Evolutionary conservation across 2,329 filamentous ascomycete genomes (phyloP), one percentile per base, ranked within the genome.

Genomic region (Fusarium keratoplasticum): DNA sequence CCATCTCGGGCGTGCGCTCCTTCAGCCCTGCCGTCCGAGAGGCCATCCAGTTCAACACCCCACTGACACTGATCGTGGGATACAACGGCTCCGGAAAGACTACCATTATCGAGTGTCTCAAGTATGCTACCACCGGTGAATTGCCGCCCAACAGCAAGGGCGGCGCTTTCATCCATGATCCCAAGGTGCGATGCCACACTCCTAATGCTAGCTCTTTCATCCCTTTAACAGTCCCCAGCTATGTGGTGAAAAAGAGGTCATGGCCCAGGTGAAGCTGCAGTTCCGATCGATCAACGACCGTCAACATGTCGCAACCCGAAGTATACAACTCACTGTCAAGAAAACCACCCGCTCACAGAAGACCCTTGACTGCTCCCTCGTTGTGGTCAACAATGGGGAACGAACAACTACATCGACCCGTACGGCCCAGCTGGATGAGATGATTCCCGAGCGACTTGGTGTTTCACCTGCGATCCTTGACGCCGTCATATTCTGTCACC

Each of bases 41-140:
- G 84, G 92, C 90, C 40, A 97, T 98, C 71, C 89, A 93, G 76
- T 98, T 99, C 82, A 92, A 95, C 74, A 93, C 94, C 1, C 97
- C 96, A 29, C 88, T 99, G 66, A 99, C 96, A 14, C 89, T 99
- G 71, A 99, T 99, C 76, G 97, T 99, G 67, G 96, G 96, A 67
- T 94, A 95, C 84, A 99, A 99, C 85, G 96, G 96, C 64, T 98
- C 96, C 1, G 96, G 96, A 71, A 99, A 99, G 86, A 99, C 96
- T 11, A 98, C 96, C 67, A 98, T 99, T 80, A 99, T 99, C 83
- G 96, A 99, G 83, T 97, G 95, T 82, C 93, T 99, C 80, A 98
- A 98, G 81, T 99, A 98, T 91, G 95, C 94, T 61, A 98, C 97
- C 20, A 98, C 95, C 9, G 97, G 96, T 66, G 94, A 97, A 79